phyloP scores from a whole-genome alignment of 202 grass and related monocot genomes.

The Schoenoplectus tabernaemontani region DNA sequence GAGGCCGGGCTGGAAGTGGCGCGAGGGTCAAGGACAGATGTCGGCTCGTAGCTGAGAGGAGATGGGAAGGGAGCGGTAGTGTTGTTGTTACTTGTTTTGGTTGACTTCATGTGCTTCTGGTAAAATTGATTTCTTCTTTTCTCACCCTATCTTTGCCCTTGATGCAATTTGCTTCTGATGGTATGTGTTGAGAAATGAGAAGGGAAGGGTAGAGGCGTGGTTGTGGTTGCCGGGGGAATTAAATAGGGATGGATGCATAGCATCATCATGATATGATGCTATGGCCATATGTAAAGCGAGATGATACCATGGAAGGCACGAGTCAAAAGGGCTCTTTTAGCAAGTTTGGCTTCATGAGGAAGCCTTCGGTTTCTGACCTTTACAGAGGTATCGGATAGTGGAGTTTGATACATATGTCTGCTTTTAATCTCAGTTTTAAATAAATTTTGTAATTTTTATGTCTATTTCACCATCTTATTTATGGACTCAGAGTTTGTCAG shows the following conservation, averaged over 20 bases:
- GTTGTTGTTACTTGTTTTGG: conserved; percentile 22
- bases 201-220: conserved; percentile 21
- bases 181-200: conserved; percentile 3
- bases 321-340: conserved; percentile 24
- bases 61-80: conserved; percentile 3
- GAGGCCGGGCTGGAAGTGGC: conserved; percentile 39
- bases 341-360: conserved; percentile 25
- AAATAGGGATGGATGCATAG: conserved; percentile 1
- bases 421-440: not conserved
- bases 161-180: not conserved
- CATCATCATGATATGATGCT: not conserved
- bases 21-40: conserved; percentile 43
- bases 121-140: not conserved
- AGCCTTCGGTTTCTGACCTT: conserved; percentile 29
- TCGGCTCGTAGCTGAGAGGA: conserved; percentile 37
- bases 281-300: conserved; percentile 4
- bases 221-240: not conserved
- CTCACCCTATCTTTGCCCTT: not conserved
- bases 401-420: conserved; percentile 1
- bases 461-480: not conserved
- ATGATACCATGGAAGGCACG: conserved; percentile 21
- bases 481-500: too few species aligned
- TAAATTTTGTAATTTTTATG: not conserved
- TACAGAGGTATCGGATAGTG: conserved; percentile 5
- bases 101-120: conserved; percentile 34